Evolutionary conservation across 805 yeast species (phyloP), one percentile per base, ranked within the genome.

Genomic region (Candida hungchunana): DNA sequence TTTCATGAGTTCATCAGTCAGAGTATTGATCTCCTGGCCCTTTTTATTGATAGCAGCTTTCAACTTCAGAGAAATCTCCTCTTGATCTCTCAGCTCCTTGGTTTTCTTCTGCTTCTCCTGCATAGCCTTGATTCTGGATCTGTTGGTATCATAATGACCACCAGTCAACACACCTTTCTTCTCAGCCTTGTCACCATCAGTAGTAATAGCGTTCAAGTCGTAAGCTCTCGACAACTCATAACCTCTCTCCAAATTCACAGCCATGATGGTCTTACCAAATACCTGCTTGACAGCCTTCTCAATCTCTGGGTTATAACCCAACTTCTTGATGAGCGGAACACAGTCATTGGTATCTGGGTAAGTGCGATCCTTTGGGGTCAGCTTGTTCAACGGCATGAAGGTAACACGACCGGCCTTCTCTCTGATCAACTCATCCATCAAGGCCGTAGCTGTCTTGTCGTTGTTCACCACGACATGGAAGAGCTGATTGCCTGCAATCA

Each of bases 111-210:
- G 67, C 44, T 82, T 70, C 11, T 62, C 55, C 36, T 76, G 77
- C 50, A 86, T 66, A 3, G 81, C 73, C 47, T 87, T 95, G 31
- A 89, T 59, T 48, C 94, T 70, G 0, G 87, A 80, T 34, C 64
- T 67, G 40, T 73, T 74, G 47, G 69, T 73, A 48, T 85, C 93
- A 47, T 84, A 73, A 50, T 73, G 86, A 32, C 97, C 97, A 59
- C 97, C 97, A 17, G 86, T 78, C 29, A 93, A 58, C 2, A 82
- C 83, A 58, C 98, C 98, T 46, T 69, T 75, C 31, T 76, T 77
- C 48, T 86, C 94, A 32, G 86, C 86, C 45, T 86, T 68, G 55
- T 93, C 97, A 47, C 98, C 98, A 57, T 86, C 95, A 13, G 90
- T 63, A 0, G 98, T 93, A 12, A 93, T 82, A 1, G 95, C 84